Conservation (phyloP, 2,329 filamentous ascomycete species). For the Drechslerella dactyloides region DNA sequence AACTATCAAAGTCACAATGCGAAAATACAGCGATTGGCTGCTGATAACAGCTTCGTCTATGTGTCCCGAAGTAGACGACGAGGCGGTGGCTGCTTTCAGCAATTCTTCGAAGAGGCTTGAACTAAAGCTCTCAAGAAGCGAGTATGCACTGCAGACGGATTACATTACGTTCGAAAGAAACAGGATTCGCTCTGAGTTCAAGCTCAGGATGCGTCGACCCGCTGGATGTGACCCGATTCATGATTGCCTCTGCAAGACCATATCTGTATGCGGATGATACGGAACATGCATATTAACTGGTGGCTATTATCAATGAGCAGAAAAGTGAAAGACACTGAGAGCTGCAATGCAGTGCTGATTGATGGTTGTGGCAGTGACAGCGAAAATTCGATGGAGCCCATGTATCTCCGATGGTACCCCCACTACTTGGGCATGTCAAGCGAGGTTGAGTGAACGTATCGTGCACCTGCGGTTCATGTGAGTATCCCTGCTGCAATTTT, state of each 20-base stretch:
- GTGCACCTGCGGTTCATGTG: slow-evolving; percentile 3
- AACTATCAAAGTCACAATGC: too few species aligned
- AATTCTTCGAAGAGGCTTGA: too few species aligned
- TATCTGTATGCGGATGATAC: background rate
- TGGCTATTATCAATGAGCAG: background rate
- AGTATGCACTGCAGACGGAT: too few species aligned
- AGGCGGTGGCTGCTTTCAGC: too few species aligned
- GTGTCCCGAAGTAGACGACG: too few species aligned
- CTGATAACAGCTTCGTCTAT: too few species aligned
- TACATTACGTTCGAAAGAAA: too few species aligned
- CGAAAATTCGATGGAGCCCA: background rate
- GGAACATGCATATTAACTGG: background rate
- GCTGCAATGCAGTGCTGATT: background rate
- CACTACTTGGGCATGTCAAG: background rate
- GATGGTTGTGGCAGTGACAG: slow-evolving; percentile 1
- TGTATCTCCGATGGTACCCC: background rate
- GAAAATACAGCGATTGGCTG: too few species aligned
- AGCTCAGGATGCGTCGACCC: too few species aligned
- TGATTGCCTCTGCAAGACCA: background rate
- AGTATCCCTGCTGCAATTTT: background rate
- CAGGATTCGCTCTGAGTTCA: background rate
- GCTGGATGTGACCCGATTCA: too few species aligned
- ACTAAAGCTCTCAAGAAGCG: too few species aligned
- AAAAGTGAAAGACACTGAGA: background rate
- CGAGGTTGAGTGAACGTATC: background rate